A percentile compares a stretch with the other conserved stretches of the same genome.
Conservation (phyloP, 192 early-diverging fungal species). For the Backusella circina region DNA sequence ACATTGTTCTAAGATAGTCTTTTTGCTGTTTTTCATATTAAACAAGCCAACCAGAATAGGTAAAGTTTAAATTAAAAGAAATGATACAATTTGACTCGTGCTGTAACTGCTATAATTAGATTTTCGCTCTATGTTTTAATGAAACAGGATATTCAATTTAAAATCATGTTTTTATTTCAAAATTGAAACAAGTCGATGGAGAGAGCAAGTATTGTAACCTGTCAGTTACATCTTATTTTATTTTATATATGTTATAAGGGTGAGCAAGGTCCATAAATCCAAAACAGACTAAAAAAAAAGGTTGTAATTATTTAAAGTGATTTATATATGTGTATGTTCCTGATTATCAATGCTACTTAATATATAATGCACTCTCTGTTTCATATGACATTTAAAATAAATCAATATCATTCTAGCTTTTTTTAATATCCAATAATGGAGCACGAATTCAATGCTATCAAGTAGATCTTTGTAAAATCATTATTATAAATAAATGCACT, state of each 20-base stretch:
- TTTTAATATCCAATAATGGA: background rate
- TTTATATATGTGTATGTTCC: background rate
- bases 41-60: background rate
- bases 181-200: no score
- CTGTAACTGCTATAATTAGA: background rate
- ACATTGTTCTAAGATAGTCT: no score
- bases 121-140: background rate
- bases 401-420: no score
- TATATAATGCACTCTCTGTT: no score
- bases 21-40: background rate
- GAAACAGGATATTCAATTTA: no score
- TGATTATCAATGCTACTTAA: background rate
- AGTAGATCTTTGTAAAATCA: background rate
- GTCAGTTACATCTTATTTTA: background rate
- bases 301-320: background rate
- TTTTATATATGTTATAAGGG: no score
- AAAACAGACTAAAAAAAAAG: background rate
- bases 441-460: background rate
- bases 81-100: background rate
- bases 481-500: background rate
- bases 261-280: no score
- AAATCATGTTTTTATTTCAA: no score
- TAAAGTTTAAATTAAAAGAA: slow-evolving; percentile 1
- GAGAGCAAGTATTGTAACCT: background rate
- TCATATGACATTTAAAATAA: background rate